Evolutionary conservation across 2,329 filamentous ascomycete genomes (phyloP).

Genomic region (Diaporthe citriasiana): DNA sequence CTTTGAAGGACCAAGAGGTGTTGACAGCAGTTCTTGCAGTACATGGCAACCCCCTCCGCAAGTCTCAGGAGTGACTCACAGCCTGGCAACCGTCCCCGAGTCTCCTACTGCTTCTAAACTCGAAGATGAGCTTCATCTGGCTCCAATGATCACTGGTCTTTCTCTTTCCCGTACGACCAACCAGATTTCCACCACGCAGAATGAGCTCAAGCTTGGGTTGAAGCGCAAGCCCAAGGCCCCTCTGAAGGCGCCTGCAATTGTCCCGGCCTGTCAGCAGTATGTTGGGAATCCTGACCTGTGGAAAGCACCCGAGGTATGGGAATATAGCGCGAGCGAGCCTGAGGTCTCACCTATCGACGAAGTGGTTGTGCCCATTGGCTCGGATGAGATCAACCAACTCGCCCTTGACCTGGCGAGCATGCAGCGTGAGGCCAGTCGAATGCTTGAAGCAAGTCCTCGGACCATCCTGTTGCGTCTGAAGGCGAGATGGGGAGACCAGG

Average conservation of each 20-base stretch:
- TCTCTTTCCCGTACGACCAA: constrained; percentile 16
- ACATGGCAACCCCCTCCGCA: constrained; percentile 7
- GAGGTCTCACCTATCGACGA: constrained; percentile 23
- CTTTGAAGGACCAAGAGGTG: too few relatives aligned
- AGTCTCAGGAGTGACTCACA: background rate
- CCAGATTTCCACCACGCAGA: background rate
- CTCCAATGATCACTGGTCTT: constrained; percentile 16
- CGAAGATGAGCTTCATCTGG: constrained; percentile 26
- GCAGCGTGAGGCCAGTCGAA: constrained; percentile 67
- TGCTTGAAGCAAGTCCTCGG: constrained; percentile 66
- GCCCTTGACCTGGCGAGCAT: constrained; percentile 56
- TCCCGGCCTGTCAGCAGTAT: constrained; percentile 27
- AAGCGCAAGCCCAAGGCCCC: constrained; percentile 50
- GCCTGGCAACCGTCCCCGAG: constrained; percentile 22
- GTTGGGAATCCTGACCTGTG: constrained; percentile 39
- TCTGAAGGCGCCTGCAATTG: constrained; percentile 42
- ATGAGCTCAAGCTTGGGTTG: constrained; percentile 42
- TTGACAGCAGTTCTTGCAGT: background rate
- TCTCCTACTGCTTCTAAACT: background rate
- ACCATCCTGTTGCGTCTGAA: constrained; percentile 69
- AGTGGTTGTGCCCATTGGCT: constrained; percentile 6
- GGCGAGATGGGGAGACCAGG: constrained; percentile 59
- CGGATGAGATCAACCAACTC: constrained; percentile 44
- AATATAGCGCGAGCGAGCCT: constrained; percentile 39
- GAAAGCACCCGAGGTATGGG: constrained; percentile 43